Base-by-base conservation (phyloP, 176 grass and related monocot species). In the Triticum aestivum region DNA sequence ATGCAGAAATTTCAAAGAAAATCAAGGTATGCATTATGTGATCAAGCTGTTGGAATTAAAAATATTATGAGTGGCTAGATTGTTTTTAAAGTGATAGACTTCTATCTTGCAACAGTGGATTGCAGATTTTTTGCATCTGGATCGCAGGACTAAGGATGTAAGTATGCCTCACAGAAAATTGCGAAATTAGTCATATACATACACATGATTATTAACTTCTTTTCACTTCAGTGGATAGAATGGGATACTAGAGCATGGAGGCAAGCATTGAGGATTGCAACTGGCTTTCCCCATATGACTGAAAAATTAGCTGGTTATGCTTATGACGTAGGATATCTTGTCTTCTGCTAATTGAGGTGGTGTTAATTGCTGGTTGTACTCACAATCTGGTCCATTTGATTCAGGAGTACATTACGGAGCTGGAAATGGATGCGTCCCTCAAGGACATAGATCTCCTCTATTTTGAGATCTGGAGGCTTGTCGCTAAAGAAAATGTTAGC, bases 391-490 rank as follows among this genome's bases (percentile, higher is more conserved):
- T 58, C n/a, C 52, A 64, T 69, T 69, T 35, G 23, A 29, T 32
- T 13, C 68, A 81, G 77, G 67, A 87, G 26, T 21, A 81, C 34
- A 10, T 87, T 26, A 12, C 1, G 20, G 42, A 51, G 37, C 18
- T 80, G 37, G 9, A 18, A 6, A 0, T 2, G 3, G 5, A 35
- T 49, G 9, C 35, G 2, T 2, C 17, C 15, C 49, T 63, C 21
- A 64, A 73, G 67, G 54, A 45, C 11, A 7, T 71, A 21, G 68
- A 79, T n/a, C 18, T 32, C 30, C 0, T 72, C 14, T 9, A 4
- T 65, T 81, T 81, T 71, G 38, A 73, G 85, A 33, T 80, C 45
- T 86, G 66, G 54, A 86, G 61, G 38, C 67, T 29, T 44, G 67
- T 86, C 6, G 9, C 3, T 49, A 80, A 51, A 38, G 11, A 80